A percentile compares a stretch with the other conserved stretches of the same genome.
Conservation (phyloP, 352 stramenopile species). For the Phytophthora citricola region DNA sequence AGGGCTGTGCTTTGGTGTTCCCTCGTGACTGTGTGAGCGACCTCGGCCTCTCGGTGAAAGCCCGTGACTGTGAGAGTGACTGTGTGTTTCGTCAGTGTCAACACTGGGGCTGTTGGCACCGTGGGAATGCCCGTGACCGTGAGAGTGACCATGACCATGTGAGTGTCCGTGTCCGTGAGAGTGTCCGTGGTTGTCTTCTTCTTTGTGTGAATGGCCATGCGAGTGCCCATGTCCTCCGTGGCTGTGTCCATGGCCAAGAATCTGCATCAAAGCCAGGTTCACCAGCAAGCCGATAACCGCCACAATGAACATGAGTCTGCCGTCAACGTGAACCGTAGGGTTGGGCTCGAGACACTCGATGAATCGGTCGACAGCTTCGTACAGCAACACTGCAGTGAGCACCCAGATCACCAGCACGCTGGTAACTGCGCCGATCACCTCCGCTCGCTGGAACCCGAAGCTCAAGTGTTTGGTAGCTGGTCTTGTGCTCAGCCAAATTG, state of each 20-base stretch:
- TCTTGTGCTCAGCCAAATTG: constrained; percentile 56
- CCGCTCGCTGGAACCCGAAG: constrained; percentile 93
- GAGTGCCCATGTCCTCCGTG: constrained; percentile 5
- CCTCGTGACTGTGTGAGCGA: too few relatives aligned
- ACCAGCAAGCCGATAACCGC: constrained; percentile 94
- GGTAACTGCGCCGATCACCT: constrained; percentile 94
- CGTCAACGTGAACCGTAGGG: constrained; percentile 85
- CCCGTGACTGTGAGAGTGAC: constrained; percentile 17
- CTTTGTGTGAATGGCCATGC: not conserved
- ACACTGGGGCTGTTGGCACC: not conserved
- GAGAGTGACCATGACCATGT: constrained; percentile 35
- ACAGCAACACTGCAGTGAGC: constrained; percentile 93
- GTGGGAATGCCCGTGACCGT: constrained; percentile 5
- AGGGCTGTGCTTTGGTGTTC: too few relatives aligned
- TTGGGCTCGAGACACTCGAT: constrained; percentile 72
- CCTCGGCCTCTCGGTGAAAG: not conserved
- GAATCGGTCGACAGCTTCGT: constrained; percentile 89
- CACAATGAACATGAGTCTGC: constrained; percentile 96
- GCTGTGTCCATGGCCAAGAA: constrained; percentile 75
- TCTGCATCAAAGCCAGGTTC: constrained; percentile 94
- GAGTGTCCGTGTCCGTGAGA: constrained; percentile 22
- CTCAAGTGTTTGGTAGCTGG: constrained; percentile 74
- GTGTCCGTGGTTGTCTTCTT: constrained; percentile 7
- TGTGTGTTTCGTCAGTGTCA: not conserved
- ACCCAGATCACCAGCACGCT: constrained; percentile 92